Evolutionary conservation across 2,329 filamentous ascomycete genomes (phyloP), one percentile per base, ranked within the genome.

Genomic region (Cladosporium sp.): DNA sequence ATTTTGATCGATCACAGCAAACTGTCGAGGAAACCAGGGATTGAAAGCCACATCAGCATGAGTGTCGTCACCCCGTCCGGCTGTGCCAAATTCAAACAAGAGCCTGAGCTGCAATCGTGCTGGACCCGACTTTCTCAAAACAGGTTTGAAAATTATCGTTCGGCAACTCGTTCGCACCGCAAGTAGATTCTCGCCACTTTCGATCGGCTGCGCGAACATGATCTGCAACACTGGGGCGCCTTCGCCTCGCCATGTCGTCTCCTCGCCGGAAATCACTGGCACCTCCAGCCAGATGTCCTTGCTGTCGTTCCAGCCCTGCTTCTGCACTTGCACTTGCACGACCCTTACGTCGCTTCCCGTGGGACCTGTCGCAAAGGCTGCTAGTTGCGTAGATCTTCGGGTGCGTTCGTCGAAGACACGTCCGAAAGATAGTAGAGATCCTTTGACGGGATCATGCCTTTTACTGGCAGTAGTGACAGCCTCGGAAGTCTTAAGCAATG

Each of bases 21-120:
- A 68, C 58, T 86, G 83, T 1, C 80, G 77, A 13, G 73, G 68
- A 52, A 74, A 80, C 64, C 70, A 79, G 0, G 84, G 80, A 55
- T 84, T 85, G 63, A 90, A 87, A 0, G 79, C 68, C 3, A 86
- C 72, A 65, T 90, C 83, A 0, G 76, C 75, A 58, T n/a, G n/a
- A n/a, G n/a, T n/a, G 24, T 67, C 70, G n/a, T n/a, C n/a, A n/a
- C 80, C 84, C 24, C 77, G 67, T 2, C 72, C 63, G 12, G 72
- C 70, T 0, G 70, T 65, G 0, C 70, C 65, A n/a, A 89, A 64
- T 8, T 70, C 74, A 6, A 81, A 63, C 2, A 86, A 61, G 0
- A 76, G 77, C 39, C 80, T 82, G 2, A 78, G 68, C 34, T 78
- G 27, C 27, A 52, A 19, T 18, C 42, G 36, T 19, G 32, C 36